phyloP scores from a whole-genome alignment of 2,329 filamentous ascomycete genomes.

The Sarocladium strictum region DNA sequence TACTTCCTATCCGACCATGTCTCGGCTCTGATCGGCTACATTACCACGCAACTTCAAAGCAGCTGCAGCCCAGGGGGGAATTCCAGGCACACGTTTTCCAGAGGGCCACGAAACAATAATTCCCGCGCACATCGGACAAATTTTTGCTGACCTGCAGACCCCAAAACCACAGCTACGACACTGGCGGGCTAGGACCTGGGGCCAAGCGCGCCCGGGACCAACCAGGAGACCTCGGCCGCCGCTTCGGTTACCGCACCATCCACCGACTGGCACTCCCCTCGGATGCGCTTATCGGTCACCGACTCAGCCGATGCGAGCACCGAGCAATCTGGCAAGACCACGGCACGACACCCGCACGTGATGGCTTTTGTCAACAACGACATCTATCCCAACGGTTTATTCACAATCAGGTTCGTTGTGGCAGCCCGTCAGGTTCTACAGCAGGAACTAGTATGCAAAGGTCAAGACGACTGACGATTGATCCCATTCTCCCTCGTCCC shows the following conservation, averaged over 20 bases:
- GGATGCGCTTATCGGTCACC: background rate
- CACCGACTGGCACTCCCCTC: background rate
- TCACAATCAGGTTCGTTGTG: no score
- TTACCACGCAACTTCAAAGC: background rate
- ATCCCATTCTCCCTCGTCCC: no score
- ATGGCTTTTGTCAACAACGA: background rate
- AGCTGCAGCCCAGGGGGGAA: background rate
- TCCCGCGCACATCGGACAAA: background rate
- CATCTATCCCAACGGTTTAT: no score
- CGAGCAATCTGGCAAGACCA: background rate
- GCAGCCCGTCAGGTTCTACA: no score
- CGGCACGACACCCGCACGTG: background rate
- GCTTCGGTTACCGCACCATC: slow-evolving; percentile 7
- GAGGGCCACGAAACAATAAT: background rate
- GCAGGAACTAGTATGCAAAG: no score
- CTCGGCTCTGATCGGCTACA: slow-evolving; percentile 6
- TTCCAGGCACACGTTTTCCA: slow-evolving; percentile 7
- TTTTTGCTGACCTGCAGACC: slow-evolving; percentile 7
- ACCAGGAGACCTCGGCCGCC: slow-evolving; percentile 1
- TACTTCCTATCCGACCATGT: background rate
- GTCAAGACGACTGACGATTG: no score
- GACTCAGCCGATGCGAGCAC: background rate
- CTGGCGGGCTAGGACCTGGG: background rate
- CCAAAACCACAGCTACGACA: background rate
- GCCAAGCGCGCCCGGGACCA: background rate